These are phyloP conservation scores for Kazachstania taianensis DNA, from an alignment of 805 yeast genomes.

Conservation along the genomic window DNA sequence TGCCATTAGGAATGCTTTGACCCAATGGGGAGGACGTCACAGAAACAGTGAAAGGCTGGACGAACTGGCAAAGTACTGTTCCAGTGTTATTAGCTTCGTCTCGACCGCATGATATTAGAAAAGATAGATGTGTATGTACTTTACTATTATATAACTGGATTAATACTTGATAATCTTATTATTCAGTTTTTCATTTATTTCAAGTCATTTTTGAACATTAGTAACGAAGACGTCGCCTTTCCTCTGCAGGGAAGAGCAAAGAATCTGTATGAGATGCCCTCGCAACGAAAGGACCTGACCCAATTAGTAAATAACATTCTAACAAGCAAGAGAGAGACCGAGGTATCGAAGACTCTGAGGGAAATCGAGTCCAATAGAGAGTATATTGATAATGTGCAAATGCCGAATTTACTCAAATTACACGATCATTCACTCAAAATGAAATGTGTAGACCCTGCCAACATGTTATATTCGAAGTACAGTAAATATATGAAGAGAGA, in stretches of 20 bases:
- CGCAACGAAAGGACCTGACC: constrained; percentile 4
- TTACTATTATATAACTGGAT: background rate
- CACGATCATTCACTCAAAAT: constrained; percentile 23
- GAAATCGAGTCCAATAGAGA: constrained; percentile 23
- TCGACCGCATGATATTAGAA: constrained; percentile 16
- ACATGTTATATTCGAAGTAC: constrained; percentile 15
- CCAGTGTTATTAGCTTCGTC: constrained; percentile 64
- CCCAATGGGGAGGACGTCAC: constrained; percentile 40
- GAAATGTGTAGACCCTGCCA: constrained; percentile 18
- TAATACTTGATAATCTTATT: background rate
- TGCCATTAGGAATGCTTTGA: constrained; percentile 37
- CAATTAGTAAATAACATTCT: constrained; percentile 4
- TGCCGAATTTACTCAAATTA: constrained; percentile 18
- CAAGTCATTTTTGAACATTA: too few relatives aligned
- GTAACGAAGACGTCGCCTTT: too few relatives aligned
- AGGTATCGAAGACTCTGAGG: constrained; percentile 8
- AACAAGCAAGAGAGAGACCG: constrained; percentile 6
- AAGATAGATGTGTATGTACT: background rate
- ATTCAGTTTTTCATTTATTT: too few relatives aligned
- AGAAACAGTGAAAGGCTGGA: constrained; percentile 45
- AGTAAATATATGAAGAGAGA: constrained; percentile 13
- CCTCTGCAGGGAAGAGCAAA: background rate
- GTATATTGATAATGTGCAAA: constrained; percentile 20
- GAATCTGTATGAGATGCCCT: background rate
- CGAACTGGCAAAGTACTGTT: constrained; percentile 62